These are phyloP conservation scores for Backusella macrospora DNA, from an alignment of 192 early-diverging fungal species.

Conservation along the genomic window DNA sequence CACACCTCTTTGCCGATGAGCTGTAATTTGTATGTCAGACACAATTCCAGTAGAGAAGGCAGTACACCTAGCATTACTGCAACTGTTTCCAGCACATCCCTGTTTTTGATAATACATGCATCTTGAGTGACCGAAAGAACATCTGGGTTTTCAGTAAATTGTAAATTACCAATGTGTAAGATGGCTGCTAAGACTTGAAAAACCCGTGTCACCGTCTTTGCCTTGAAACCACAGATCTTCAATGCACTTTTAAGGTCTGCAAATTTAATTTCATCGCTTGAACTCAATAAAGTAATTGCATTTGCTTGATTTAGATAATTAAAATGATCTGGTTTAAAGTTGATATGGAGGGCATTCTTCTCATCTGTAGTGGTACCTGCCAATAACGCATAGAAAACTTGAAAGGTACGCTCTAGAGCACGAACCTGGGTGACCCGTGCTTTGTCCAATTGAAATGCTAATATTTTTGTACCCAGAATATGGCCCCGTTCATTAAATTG, in stretches of 20 bases:
- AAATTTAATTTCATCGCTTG: slow-evolving; percentile 60
- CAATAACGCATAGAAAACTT: slow-evolving; percentile 84
- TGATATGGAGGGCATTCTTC: slow-evolving; percentile 58
- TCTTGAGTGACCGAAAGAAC: slow-evolving; percentile 52
- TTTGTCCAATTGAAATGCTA: slow-evolving; percentile 71
- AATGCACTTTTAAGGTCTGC: slow-evolving; percentile 68
- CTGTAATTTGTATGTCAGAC: slow-evolving; percentile 69
- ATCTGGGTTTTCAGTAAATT: slow-evolving; percentile 70
- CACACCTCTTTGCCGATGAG: slow-evolving; percentile 70
- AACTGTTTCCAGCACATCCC: slow-evolving; percentile 57
- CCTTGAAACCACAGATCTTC: slow-evolving; percentile 59
- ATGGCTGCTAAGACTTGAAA: slow-evolving; percentile 87
- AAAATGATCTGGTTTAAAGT: slow-evolving; percentile 57
- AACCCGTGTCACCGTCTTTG: slow-evolving; percentile 71
- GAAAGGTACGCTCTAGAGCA: slow-evolving; percentile 67
- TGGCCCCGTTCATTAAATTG: slow-evolving; percentile 87
- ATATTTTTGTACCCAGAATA: slow-evolving; percentile 79
- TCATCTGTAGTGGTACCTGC: slow-evolving; percentile 79
- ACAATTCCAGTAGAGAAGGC: slow-evolving; percentile 57
- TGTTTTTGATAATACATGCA: slow-evolving; percentile 69
- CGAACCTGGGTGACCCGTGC: slow-evolving; percentile 58
- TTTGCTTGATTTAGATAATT: slow-evolving; percentile 51
- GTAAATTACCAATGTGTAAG: slow-evolving; percentile 86
- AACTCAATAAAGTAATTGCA: slow-evolving; percentile 9
- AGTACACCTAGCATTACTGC: slow-evolving; percentile 69